Evolutionary conservation across 169 alveolate species (phyloP), one percentile per base, ranked within the genome.

Genomic region (Cryptosporidium felis): DNA sequence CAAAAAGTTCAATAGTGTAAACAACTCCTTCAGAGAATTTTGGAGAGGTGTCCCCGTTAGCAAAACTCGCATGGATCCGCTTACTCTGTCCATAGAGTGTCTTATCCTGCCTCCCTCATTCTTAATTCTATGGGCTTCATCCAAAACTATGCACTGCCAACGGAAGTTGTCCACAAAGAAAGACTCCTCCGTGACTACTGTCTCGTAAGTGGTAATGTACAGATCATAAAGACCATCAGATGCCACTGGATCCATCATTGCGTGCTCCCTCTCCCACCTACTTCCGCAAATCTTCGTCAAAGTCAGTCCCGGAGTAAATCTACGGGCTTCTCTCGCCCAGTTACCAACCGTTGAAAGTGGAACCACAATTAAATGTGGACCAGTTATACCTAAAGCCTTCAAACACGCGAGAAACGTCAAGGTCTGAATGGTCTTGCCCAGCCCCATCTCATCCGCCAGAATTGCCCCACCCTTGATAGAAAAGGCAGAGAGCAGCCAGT

Each of bases 101-200:
- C 98, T 94, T 18, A 95, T 90, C n/a, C 95, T 94, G 30, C 97
- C 97, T 18, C 95, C 82, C 59, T 96, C 98, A 80, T 97, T 98
- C 95, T 98, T 98, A 80, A 97, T 97, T 62, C 99, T 97, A 88
- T 98, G 98, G 38, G 99, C 99, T 93, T 98, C 99, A 90, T 97
- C 99, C 53, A 96, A 91, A 16, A 96, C 95, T 93, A 97, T 95
- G 82, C 98, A 96, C 88, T 94, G 97, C 99, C 99, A 97, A 14
- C 94, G 92, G 26, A 92, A 88, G 0, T 94, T 91, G 67, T 94
- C 96, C 51, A 92, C 96, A 51, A 93, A 93, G 80, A 95, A 93
- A 40, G 89, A 94, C 92, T 95, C 98, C 58, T 93, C 96, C 90
- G 93, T 92, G 89, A 89, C 92, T 30, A 94, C 96, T 18, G 97